Base-by-base conservation (phyloP, 768 basidiomycete species). In the Leccinum longicurvipes region DNA sequence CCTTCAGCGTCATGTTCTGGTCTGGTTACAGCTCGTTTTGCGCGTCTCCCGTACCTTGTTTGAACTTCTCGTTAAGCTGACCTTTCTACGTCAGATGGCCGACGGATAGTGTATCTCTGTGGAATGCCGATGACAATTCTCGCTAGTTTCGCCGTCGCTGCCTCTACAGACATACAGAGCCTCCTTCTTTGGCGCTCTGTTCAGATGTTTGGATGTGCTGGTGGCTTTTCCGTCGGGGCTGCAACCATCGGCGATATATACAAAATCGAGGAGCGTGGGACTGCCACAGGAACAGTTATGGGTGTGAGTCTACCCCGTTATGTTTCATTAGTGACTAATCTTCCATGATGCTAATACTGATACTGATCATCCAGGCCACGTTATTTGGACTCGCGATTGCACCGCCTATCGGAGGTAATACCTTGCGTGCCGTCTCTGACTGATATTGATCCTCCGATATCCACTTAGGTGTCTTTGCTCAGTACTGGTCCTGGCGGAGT, bases 221-320 rank as follows among this genome's bases (percentile, higher is more conserved):
- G 80, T 11, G 82, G 76, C 3, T 63, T 76, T 66, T 80, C 78
- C n/a, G 76, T 81, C 51, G 89, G 79, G 15, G 77, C 78, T 0
- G 86, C 79, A 2, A 79, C 82, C 6, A 82, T 87, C 25, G 83
- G 82, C 0, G 86, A 88, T 61, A 84, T 89, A 3, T 87, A 86
- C 67, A 77, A 69, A 49, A 63, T 86, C 3, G 87, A 87, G 53
- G 82, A 87, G 58, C 73, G 85, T 25, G 78, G 84, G 9, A 73
- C 76, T 3, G 83, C 82, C 0, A 81, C 86, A 74, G 85, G 84
- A 0, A 67, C 82, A 1, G 85, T 82, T 65, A 76, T 82, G 51
- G 79, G 74, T 1, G 83, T 84, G 47, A 50, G 73, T 67, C 6
- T 15, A 0, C 21, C 5, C n/a, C 14, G 4, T 10, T 15, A 21